Evolutionary conservation across 139 green algal genomes (phyloP).

Genomic region (Chlamydomonas sphaeroides): DNA sequence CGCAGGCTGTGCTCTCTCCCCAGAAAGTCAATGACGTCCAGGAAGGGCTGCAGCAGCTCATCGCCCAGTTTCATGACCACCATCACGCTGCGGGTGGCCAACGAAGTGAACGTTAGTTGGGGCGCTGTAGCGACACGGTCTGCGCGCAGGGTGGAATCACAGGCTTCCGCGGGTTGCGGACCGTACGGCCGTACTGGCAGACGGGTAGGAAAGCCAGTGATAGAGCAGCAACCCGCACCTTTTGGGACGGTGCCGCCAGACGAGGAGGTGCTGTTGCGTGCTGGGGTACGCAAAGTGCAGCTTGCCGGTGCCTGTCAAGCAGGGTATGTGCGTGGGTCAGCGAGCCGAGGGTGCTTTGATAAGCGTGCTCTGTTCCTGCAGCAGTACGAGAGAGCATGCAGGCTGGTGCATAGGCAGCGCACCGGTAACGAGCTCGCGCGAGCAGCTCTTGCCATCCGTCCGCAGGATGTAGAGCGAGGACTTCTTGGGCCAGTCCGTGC

Average conservation of each 20-base stretch:
- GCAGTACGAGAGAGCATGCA: no score
- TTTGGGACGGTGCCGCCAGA: constrained; percentile 90
- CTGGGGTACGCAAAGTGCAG: constrained; percentile 90
- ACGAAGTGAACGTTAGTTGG: no score
- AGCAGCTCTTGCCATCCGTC: constrained; percentile 95
- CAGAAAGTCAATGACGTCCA: constrained; percentile 77
- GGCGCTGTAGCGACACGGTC: no score
- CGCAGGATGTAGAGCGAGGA: constrained; percentile 88
- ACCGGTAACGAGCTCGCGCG: constrained; percentile 90
- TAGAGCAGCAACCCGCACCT: constrained; percentile 58
- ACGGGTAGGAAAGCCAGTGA: no score
- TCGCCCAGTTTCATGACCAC: constrained; percentile 96
- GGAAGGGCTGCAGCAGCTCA: constrained; percentile 81
- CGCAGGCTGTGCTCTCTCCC: constrained; percentile 65
- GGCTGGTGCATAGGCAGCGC: constrained; percentile 23
- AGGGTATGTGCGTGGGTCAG: neutral
- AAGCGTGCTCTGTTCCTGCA: neutral
- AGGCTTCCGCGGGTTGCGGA: no score
- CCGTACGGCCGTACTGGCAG: no score
- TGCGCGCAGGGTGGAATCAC: no score
- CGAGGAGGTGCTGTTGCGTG: constrained; percentile 97
- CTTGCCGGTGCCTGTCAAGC: constrained; percentile 69
- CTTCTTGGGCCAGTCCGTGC: constrained; percentile 55
- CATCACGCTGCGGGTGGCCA: constrained; percentile 92
- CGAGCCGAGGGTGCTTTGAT: no score